These are phyloP conservation scores for Papilionanthe hybrid DNA, from an alignment of 116 monocot genomes.

Conservation along the genomic window DNA sequence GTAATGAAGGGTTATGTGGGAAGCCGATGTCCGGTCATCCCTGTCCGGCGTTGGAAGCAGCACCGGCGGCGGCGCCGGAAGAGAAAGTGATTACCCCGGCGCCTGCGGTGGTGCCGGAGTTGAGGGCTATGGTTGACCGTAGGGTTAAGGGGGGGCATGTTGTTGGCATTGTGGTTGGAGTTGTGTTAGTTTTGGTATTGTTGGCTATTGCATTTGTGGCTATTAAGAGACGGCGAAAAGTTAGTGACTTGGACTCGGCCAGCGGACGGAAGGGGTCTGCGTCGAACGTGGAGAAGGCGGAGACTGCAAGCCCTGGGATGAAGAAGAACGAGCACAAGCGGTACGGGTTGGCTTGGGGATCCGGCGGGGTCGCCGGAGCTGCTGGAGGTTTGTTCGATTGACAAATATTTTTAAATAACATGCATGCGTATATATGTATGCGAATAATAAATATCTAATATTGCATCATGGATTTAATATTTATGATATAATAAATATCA, in stretches of 20 bases:
- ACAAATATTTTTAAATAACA: neutral
- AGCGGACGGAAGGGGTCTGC: neutral
- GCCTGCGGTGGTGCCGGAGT: neutral
- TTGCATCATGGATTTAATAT: too few species aligned
- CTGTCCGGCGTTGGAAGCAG: neutral
- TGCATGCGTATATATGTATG: neutral
- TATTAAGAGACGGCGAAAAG: neutral
- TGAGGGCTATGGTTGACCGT: neutral
- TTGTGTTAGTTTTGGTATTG: neutral
- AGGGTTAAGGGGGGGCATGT: neutral
- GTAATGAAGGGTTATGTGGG: constrained; percentile 14
- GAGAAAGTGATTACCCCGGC: too few species aligned
- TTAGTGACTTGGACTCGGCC: neutral
- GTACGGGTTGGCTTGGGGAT: neutral
- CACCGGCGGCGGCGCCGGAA: neutral
- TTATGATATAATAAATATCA: too few species aligned
- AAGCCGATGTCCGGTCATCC: constrained; percentile 1
- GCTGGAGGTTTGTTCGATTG: constrained; percentile 3
- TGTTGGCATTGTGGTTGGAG: neutral
- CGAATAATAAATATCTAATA: too few species aligned
- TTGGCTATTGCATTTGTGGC: neutral
- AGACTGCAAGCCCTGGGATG: neutral
- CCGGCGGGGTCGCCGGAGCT: neutral
- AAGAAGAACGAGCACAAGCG: neutral
- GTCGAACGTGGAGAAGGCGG: neutral